Evolutionary conservation across 495 filamentous ascomycete genomes (phyloP).

Genomic region (Xylaria palmicola): DNA sequence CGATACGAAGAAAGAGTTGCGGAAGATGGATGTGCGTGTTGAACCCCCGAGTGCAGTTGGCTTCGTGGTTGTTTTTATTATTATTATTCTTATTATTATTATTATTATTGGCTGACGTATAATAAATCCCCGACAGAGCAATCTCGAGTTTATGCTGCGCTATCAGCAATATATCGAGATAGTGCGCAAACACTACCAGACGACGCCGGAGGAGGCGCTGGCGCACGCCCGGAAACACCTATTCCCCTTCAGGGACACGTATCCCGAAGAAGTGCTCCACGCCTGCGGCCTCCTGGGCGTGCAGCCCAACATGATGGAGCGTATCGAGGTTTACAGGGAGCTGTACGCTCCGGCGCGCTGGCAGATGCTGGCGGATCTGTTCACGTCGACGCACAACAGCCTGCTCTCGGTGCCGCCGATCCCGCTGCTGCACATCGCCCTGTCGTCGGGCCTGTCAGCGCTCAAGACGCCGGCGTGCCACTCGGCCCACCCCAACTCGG

Average conservation of each 20-base stretch:
- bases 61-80: no score
- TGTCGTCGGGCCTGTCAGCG: slow-evolving; percentile 87
- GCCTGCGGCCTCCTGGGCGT: slow-evolving; percentile 81
- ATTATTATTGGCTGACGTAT: not conserved
- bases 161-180: slow-evolving; percentile 95
- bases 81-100: no score
- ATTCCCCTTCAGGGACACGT: slow-evolving; percentile 60
- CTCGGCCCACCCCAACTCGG: slow-evolving; percentile 48
- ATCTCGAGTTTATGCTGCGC: slow-evolving; percentile 90
- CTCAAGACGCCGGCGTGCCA: slow-evolving; percentile 96
- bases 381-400: slow-evolving; percentile 80
- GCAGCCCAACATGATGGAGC: slow-evolving; percentile 52
- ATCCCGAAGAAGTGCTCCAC: slow-evolving; percentile 65
- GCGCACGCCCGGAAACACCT: slow-evolving; percentile 79
- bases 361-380: slow-evolving; percentile 73
- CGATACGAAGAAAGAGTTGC: slow-evolving; percentile 85
- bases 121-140: slow-evolving; percentile 57
- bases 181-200: slow-evolving; percentile 59
- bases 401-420: slow-evolving; percentile 79
- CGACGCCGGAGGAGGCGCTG: slow-evolving; percentile 72
- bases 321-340: slow-evolving; percentile 39
- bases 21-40: slow-evolving; percentile 71
- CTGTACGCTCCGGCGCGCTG: slow-evolving; percentile 74
- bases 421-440: slow-evolving; percentile 87
- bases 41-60: not conserved